Percentiles rank a stretch among this genome's conserved stretches.
These are phyloP conservation scores for Russula lepida DNA, from an alignment of 768 basidiomycete species.

Conservation along the genomic window DNA sequence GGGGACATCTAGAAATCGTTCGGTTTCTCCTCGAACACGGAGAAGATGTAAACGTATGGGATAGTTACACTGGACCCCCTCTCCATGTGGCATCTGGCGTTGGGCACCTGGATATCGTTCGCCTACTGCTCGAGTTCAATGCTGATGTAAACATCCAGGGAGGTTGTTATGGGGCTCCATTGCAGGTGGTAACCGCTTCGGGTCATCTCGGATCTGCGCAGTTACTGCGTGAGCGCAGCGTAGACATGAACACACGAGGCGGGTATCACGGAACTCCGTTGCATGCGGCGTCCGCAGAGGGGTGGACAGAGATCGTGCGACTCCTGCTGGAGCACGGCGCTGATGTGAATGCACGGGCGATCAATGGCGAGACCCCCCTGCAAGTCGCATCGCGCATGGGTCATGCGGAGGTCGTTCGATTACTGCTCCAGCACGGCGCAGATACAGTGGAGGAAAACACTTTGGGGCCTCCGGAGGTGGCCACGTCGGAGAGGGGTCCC, in stretches of 20 bases:
- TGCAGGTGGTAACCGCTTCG: neutral
- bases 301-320: neutral
- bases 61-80: constrained; percentile 5
- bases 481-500: neutral
- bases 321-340: neutral
- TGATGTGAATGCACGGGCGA: neutral
- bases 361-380: neutral
- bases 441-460: neutral
- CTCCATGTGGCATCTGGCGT: constrained; percentile 4
- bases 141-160: constrained; percentile 3
- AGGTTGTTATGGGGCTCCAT: constrained; percentile 5
- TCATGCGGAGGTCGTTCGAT: neutral
- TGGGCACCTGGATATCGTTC: neutral
- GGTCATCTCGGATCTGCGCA: neutral
- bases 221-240: neutral
- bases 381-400: constrained; percentile 2
- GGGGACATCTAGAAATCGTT: constrained; percentile 1
- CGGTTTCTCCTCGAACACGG: constrained; percentile 2
- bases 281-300: constrained; percentile 1
- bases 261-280: constrained; percentile 6
- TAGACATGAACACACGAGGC: constrained; percentile 1
- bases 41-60: constrained; percentile 1
- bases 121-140: neutral
- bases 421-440: neutral
- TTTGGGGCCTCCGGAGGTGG: neutral